Base-by-base conservation (phyloP, 352 stramenopile genomes). In the Pythium phragmiticola region DNA sequence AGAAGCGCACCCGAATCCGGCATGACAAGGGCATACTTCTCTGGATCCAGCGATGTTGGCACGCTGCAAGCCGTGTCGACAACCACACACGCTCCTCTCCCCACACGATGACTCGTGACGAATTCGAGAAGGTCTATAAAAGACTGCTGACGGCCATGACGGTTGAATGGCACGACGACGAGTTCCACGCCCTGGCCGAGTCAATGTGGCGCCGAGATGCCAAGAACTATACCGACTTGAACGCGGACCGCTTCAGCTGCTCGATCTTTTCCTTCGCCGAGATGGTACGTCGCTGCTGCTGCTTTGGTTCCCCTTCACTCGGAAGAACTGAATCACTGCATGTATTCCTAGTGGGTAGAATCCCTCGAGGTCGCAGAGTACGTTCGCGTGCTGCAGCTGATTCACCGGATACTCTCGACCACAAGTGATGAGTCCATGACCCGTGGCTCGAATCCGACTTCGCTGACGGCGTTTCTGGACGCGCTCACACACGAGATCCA, bases 241-340 rank as follows among this genome's bases (percentile, higher is more conserved):
- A 82, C 68, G 74, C 74, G 28, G 53, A 79, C n/a, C 70, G 77
- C n/a, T 89, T 87, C 37, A 80, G 74, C 62, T 84, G 72, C 64
- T 85, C 80, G 13, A 60, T 87, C 19, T 87, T 87, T 48, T 76
- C 70, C 39, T 88, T 77, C 36, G 66, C 60, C 16, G 77, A 87
- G 64, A 77, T 87, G 72, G 76, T 87, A 49, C 49, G 68, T 60
- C n/a, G 33, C 13, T 30, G 34, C 34, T 11, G 11, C n/a, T 37
- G 33, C 21, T 42, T 36, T 28, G 4, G 28, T 33, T 6, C 28
- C 14, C 3, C n/a, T 3, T 26, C 39, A 30, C 12, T 34, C 42
- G 17, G 17, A 30, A 34, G 23, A 36, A 17, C 23, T 51, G 2
- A 43, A 4, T 42, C 23, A 13, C 42, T 23, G 2, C 14, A 34